A percentile compares a stretch with the other conserved stretches of the same genome.
Conservation (phyloP, 805 yeast species). For the Candida lessepsii region DNA sequence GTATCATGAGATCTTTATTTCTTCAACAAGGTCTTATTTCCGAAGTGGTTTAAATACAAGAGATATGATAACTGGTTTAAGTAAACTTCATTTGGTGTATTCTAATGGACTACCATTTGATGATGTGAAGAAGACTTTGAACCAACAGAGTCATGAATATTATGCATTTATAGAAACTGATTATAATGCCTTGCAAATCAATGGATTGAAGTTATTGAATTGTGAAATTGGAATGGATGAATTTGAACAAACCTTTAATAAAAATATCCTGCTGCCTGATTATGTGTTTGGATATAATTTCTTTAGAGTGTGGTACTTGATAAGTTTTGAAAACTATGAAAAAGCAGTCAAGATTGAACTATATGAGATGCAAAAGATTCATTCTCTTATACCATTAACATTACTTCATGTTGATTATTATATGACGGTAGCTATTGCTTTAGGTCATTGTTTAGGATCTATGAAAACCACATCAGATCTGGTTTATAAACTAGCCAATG, state of each 20-base stretch:
- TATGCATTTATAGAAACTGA: constrained; percentile 5
- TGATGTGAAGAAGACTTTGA: not conserved
- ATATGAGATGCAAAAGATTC: constrained; percentile 17
- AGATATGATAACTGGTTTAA: constrained; percentile 14
- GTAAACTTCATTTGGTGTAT: constrained; percentile 17
- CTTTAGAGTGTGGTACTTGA: constrained; percentile 14
- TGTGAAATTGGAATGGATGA: constrained; percentile 14
- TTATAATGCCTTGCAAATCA: constrained; percentile 6
- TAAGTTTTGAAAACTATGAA: constrained; percentile 17
- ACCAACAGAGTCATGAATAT: constrained; percentile 10
- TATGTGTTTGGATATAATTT: constrained; percentile 13
- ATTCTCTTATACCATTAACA: constrained; percentile 22
- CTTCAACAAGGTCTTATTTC: constrained; percentile 16
- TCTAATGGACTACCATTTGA: constrained; percentile 16
- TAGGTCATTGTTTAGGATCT: constrained; percentile 12
- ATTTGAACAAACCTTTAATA: constrained; percentile 5
- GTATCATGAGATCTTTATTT: constrained; percentile 20
- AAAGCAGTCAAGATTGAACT: constrained; percentile 18
- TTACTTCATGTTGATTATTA: constrained; percentile 23
- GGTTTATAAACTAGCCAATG: constrained; percentile 20
- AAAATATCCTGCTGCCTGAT: constrained; percentile 7
- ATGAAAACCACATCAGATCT: constrained; percentile 18
- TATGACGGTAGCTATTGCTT: constrained; percentile 11
- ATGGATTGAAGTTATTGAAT: constrained; percentile 9
- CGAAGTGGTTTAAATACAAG: constrained; percentile 5